Base-by-base conservation (phyloP, 2,329 filamentous ascomycete genomes). In the Rachicladosporium sp. region DNA sequence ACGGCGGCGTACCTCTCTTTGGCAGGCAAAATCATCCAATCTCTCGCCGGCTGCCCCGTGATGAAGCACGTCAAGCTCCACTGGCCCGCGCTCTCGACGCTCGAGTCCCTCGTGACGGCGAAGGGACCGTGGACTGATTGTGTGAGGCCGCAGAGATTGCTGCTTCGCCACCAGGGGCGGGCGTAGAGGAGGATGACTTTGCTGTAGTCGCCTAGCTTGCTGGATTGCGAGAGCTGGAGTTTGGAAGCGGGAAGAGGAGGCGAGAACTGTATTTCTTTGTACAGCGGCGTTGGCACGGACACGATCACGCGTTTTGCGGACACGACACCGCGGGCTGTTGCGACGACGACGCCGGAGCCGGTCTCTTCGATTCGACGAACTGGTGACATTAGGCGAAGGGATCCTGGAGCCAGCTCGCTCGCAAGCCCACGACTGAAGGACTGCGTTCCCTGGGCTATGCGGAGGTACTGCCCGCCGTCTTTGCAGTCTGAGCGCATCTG, bases 401-500 rank as follows among this genome's bases (percentile, higher is more conserved):
- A 19, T 19, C 15, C 15, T 19, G 15, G 15, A 19, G 15, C 15
- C 15, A 19, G 15, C 15, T 19, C 15, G 15, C 15, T 19, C 15
- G 65, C 62, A 0, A 72, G 46, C 0, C 57, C 56, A 29, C 52
- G 49, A 3, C 64, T 47, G 27, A 71, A 57, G 0, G 53, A 46
- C 44, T 70, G 65, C 1, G 64, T 71, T 1, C 72, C 71, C 40
- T 67, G 55, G 2, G 61, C 59, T 11, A 71, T 49, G 2, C 71
- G 63, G 6, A 76, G 58, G 46, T 72, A 64, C 46, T 76, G 70
- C 0, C 67, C 74, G 4, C 73, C 74, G 32, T 64, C 48, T 41
- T 70, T 67, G 13, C 58, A 50, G 47, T 76, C 73, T 1, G 70
- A 72, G 0, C 69, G 60, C 64, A 76, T 71, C 33, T 65, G 58